A percentile compares a stretch with the other conserved stretches of the same genome.
Evolutionary conservation across 805 yeast genomes (phyloP).

Genomic region (Metschnikowia gruessii): DNA sequence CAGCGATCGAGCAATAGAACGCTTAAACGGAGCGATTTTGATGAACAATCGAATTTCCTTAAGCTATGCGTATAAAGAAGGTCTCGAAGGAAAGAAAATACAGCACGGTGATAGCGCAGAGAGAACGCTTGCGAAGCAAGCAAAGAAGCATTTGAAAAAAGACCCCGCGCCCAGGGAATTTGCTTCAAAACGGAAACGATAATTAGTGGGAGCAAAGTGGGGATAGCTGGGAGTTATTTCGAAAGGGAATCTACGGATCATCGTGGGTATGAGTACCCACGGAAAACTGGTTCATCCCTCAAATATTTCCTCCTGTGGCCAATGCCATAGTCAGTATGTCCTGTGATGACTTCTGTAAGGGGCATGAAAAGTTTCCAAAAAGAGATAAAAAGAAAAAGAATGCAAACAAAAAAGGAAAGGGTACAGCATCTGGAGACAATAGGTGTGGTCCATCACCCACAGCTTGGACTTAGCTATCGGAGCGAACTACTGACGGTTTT

Average conservation of each 20-base stretch:
- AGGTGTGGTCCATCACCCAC: neutral
- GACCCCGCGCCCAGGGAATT: neutral
- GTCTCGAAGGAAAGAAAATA: slow-evolving; percentile 40
- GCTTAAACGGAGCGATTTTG: slow-evolving; percentile 64
- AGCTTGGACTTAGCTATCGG: too few species aligned
- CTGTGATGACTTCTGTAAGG: too few species aligned
- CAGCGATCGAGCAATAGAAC: slow-evolving; percentile 68
- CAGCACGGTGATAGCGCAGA: slow-evolving; percentile 81
- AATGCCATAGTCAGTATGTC: too few species aligned
- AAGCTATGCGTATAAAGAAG: slow-evolving; percentile 68
- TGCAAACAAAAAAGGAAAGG: neutral
- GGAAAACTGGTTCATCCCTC: too few species aligned
- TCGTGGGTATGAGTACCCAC: too few species aligned
- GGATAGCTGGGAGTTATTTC: neutral
- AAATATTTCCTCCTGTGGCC: too few species aligned
- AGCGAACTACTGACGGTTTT: too few species aligned
- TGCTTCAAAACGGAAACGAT: neutral
- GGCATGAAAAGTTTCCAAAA: too few species aligned
- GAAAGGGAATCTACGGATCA: too few species aligned
- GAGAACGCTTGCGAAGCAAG: slow-evolving; percentile 64
- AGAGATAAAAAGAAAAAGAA: too few species aligned
- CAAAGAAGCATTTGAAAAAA: slow-evolving; percentile 38
- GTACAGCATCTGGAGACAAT: neutral
- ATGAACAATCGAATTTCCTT: slow-evolving; percentile 63
- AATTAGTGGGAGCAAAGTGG: neutral